phyloP scores from a whole-genome alignment of 257 asterid species.

The Nicotiana tabacum region DNA sequence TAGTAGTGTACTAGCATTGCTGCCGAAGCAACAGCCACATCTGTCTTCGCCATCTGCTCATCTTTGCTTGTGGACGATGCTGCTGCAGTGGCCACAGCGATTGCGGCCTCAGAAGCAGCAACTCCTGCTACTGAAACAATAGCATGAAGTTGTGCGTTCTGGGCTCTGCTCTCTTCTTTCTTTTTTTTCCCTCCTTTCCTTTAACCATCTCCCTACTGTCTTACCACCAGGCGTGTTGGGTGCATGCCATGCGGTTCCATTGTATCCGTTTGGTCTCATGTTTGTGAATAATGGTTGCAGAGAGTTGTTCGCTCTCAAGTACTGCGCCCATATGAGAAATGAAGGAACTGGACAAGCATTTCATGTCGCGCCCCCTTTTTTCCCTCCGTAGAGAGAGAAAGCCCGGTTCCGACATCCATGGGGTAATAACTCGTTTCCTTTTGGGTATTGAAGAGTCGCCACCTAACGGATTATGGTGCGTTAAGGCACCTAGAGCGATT shows the following conservation, averaged over 20 bases:
- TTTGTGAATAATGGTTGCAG: slow-evolving; percentile 84
- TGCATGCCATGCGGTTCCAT: slow-evolving; percentile 33
- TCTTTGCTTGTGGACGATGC: slow-evolving; percentile 63
- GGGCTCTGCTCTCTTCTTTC: slow-evolving; percentile 85
- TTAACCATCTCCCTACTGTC: slow-evolving; percentile 94
- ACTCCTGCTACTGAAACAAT: slow-evolving; percentile 89
- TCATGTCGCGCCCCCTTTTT: too few relatives aligned
- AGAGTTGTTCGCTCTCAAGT: slow-evolving; percentile 78
- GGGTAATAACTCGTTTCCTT: too few relatives aligned
- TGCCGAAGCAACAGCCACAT: slow-evolving; percentile 95
- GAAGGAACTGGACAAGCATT: too few relatives aligned
- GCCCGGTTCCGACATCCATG: too few relatives aligned
- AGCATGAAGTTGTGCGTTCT: slow-evolving; percentile 89
- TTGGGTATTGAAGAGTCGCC: too few relatives aligned
- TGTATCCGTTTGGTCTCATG: slow-evolving; percentile 41
- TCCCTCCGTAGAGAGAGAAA: too few relatives aligned
- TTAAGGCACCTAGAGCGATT: too few relatives aligned
- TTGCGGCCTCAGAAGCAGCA: slow-evolving; percentile 88
- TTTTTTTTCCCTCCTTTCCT: slow-evolving; percentile 87
- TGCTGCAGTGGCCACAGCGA: slow-evolving; percentile 90
- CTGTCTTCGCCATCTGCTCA: slow-evolving; percentile 72
- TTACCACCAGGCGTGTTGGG: slow-evolving; percentile 77
- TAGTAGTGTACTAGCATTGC: slow-evolving; percentile 40
- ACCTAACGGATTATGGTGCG: too few relatives aligned
- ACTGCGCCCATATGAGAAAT: slow-evolving; percentile 34